phyloP scores from a whole-genome alignment of 352 stramenopile genomes.

The Phytopythium kandeliae region DNA sequence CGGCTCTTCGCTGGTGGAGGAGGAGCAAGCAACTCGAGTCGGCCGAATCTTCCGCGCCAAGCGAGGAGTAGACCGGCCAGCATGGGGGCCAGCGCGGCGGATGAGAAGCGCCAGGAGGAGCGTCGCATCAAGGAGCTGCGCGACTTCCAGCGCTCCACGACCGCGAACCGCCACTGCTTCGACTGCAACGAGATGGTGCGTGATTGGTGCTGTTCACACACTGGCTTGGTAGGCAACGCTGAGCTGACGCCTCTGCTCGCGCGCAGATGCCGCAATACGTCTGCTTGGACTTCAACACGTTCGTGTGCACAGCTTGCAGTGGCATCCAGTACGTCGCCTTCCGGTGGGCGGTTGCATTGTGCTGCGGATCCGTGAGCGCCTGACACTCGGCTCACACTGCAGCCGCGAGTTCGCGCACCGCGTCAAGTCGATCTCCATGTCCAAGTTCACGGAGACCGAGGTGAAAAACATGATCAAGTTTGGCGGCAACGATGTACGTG shows the following conservation, averaged over 20 bases:
- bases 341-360: neutral
- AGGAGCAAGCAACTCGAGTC: neutral
- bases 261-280: slow-evolving; percentile 89
- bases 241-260: slow-evolving; percentile 10
- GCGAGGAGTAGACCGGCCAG: neutral
- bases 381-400: slow-evolving; percentile 5
- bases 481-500: slow-evolving; percentile 83
- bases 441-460: slow-evolving; percentile 90
- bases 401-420: slow-evolving; percentile 91
- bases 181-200: slow-evolving; percentile 89
- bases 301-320: slow-evolving; percentile 92
- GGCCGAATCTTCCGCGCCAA: neutral
- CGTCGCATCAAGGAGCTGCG: slow-evolving; percentile 79
- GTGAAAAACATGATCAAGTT: slow-evolving; percentile 86
- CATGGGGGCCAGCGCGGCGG: slow-evolving; percentile 28
- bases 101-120: slow-evolving; percentile 81
- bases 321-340: slow-evolving; percentile 83
- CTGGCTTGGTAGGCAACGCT: too few species aligned
- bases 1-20: neutral
- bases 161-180: slow-evolving; percentile 81
- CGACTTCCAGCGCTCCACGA: slow-evolving; percentile 74
- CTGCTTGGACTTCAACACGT: slow-evolving; percentile 92
- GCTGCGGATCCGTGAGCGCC: neutral
- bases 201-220: too few species aligned
- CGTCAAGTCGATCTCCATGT: slow-evolving; percentile 93